Percentiles rank a stretch among this genome's conserved stretches.
Conservation (phyloP, 2,329 filamentous ascomycete species). For the Chaetomium sp. region DNA sequence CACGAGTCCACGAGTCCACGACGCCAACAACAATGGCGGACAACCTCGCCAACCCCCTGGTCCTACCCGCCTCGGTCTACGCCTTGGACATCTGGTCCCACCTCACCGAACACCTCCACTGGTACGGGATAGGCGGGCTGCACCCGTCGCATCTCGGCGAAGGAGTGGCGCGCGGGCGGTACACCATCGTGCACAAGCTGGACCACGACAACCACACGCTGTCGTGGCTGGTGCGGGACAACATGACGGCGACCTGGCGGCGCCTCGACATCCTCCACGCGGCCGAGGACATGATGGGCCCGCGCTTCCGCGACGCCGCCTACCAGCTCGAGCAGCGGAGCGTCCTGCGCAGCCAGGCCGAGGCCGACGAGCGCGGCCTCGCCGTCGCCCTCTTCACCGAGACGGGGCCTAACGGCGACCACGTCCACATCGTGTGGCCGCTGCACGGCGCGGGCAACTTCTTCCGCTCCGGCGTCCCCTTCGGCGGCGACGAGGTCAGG, state of each 20-base stretch:
- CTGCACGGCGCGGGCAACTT: not conserved
- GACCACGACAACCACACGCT: constrained; percentile 1
- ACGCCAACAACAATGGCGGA: not conserved
- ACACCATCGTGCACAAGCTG: constrained; percentile 9
- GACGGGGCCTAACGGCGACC: not conserved
- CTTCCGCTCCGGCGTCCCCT: not conserved
- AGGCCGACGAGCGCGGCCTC: not conserved
- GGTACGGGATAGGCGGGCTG: not conserved
- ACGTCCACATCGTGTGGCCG: constrained; percentile 2
- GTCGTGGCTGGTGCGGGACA: constrained; percentile 19
- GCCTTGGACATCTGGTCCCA: not conserved
- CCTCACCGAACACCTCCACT: not conserved
- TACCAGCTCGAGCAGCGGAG: not conserved
- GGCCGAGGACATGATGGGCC: not conserved
- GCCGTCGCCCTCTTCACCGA: not conserved
- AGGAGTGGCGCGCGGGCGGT: not conserved
- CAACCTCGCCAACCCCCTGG: not conserved
- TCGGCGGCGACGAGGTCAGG: not conserved
- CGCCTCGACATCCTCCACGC: constrained; percentile 6
- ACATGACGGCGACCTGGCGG: not conserved
- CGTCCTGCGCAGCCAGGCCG: not conserved
- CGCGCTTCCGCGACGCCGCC: too few relatives aligned
- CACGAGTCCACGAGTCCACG: too few relatives aligned
- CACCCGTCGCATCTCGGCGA: constrained; percentile 12
- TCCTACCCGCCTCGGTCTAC: not conserved